phyloP scores from a whole-genome alignment of 495 filamentous ascomycete species.

The Neurospora discreta region DNA sequence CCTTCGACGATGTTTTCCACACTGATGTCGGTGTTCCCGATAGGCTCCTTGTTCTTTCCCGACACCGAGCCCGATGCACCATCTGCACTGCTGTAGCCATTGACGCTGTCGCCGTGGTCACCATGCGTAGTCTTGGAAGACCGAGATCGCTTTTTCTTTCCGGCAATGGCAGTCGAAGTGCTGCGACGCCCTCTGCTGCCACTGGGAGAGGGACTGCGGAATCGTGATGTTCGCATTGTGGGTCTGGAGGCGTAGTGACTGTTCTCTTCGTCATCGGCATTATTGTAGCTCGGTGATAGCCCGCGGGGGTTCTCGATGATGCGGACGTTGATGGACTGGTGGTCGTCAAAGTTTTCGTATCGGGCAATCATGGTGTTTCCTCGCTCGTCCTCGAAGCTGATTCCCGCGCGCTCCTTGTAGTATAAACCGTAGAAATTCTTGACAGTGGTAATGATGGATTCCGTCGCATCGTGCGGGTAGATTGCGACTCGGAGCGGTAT shows the following conservation, averaged over 20 bases:
- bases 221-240: slow-evolving; percentile 53
- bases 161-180: slow-evolving; percentile 45
- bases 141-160: slow-evolving; percentile 56
- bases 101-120: slow-evolving; percentile 52
- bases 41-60: slow-evolving; percentile 64
- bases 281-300: slow-evolving; percentile 22
- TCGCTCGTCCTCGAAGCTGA: slow-evolving; percentile 83
- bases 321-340: slow-evolving; percentile 83
- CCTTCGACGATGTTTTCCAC: slow-evolving; percentile 97
- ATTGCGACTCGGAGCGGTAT: slow-evolving; percentile 89
- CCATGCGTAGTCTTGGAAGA: slow-evolving; percentile 62
- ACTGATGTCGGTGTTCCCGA: slow-evolving; percentile 93
- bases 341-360: slow-evolving; percentile 85
- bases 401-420: slow-evolving; percentile 42
- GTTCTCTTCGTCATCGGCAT: slow-evolving; percentile 30
- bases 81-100: slow-evolving; percentile 74
- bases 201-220: slow-evolving; percentile 73
- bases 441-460: slow-evolving; percentile 90
- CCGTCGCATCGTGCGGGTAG: slow-evolving; percentile 84
- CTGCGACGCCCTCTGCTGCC: slow-evolving; percentile 63
- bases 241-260: slow-evolving; percentile 53
- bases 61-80: slow-evolving; percentile 62
- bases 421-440: slow-evolving; percentile 97
- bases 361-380: slow-evolving; percentile 84
- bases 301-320: slow-evolving; percentile 58